Percentiles rank a stretch among this genome's conserved stretches.
Evolutionary conservation across 2,329 filamentous ascomycete genomes (phyloP).

Genomic region (Colletotrichum nymphaeae): DNA sequence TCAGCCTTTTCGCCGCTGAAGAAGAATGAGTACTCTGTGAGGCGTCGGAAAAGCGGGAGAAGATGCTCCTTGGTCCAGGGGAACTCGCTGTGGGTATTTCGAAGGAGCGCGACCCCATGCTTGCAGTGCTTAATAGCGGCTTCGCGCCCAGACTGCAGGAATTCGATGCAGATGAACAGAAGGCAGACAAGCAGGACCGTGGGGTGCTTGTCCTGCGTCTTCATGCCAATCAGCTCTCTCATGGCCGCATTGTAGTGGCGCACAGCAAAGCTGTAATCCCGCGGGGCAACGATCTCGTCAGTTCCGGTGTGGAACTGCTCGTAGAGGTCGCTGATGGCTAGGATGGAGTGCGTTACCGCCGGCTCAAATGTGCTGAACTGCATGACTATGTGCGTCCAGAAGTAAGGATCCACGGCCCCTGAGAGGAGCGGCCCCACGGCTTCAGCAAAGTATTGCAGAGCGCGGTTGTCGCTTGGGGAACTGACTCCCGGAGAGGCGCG

Average conservation of each 20-base stretch:
- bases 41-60: constrained; percentile 21
- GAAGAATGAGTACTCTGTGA: constrained; percentile 21
- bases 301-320: constrained; percentile 42
- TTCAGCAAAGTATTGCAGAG: constrained; percentile 48
- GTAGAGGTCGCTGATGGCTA: constrained; percentile 61
- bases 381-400: constrained; percentile 59
- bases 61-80: constrained; percentile 28
- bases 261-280: constrained; percentile 48
- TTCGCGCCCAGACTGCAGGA: constrained; percentile 48
- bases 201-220: constrained; percentile 37
- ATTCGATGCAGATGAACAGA: constrained; percentile 66
- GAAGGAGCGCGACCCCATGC: constrained; percentile 28
- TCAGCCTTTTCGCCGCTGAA: constrained; percentile 30
- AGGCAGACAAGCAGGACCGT: constrained; percentile 58
- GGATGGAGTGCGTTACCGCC: constrained; percentile 59
- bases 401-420: constrained; percentile 53
- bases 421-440: constrained; percentile 50
- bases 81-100: constrained; percentile 17
- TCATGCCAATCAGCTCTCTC: constrained; percentile 51
- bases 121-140: constrained; percentile 30
- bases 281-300: not conserved
- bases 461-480: constrained; percentile 33
- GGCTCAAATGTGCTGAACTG: constrained; percentile 58
- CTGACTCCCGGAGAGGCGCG: constrained; percentile 32
- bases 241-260: constrained; percentile 63